Evolutionary conservation across 169 alveolate species (phyloP), one percentile per base, ranked within the genome.

Genomic region (Cryptosporidium andersoni): DNA sequence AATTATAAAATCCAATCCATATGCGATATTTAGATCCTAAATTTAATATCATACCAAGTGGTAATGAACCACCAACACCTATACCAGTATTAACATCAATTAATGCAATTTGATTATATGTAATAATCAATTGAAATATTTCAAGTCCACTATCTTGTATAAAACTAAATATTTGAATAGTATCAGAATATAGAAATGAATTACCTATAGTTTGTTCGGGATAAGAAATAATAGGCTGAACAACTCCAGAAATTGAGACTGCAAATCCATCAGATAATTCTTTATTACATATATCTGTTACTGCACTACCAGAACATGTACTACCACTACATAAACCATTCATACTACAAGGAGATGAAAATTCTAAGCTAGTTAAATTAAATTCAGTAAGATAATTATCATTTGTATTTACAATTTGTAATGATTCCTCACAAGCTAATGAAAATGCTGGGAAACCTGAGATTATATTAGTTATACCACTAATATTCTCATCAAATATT

Each of bases 151-250:
- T 74, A 4, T 8, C 56, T n/a, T 66, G 63, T 43, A 25, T 74
- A 4, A 74, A 58, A 43, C 62, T 74, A 51, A 74, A 74, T 4
- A 74, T 55, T 74, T 74, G 85, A 56, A 74, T 74, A 25, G 8
- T 51, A 14, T 25, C 43, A 0, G 55, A 66, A 7, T n/a, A n/a
- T n/a, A 68, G 68, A 1, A 74, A 11, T 58, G 74, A 66, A 45
- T 45, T 53, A 74, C 60, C 60, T 55, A 74, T 39, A 36, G 63
- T 68, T 5, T 56, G 67, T 14, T 74, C 85, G 25, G 60, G 47
- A 74, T n/a, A 6, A 3, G 58, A 37, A 6, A 43, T 14, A 45
- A 68, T 66, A 6, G 55, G 55, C 40, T 74, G 74, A 53, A 74
- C 85, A 25, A 36, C 55, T 58, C 85, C 85, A 4, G 85, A 36